A percentile compares a stretch with the other conserved stretches of the same genome.
phyloP scores from a whole-genome alignment of 257 asterid species.

The Rehmannia glutinosa region DNA sequence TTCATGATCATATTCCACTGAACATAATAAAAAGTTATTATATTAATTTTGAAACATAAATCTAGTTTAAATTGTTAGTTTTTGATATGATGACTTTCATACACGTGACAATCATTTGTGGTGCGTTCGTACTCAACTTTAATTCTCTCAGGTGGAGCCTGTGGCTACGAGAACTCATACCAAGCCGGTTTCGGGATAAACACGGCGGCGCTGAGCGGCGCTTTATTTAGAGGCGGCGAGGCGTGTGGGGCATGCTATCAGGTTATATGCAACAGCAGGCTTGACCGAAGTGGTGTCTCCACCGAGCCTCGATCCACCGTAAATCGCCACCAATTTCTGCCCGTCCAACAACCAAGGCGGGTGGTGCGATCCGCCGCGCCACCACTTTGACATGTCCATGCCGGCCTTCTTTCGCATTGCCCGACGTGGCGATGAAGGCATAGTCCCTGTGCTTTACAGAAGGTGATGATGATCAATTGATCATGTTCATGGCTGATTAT shows the following conservation, averaged over 20 bases:
- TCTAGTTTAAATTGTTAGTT: too few species aligned
- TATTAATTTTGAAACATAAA: too few species aligned
- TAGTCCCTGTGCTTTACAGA: constrained; percentile 53
- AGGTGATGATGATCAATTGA: constrained; percentile 44
- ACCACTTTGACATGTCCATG: constrained; percentile 72
- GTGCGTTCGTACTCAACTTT: too few species aligned
- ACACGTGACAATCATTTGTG: too few species aligned
- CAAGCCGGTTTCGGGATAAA: constrained; percentile 55
- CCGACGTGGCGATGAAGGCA: constrained; percentile 51
- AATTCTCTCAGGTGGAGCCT: constrained; percentile 60
- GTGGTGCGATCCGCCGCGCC: constrained; percentile 74
- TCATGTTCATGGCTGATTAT: too few species aligned
- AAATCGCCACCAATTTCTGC: constrained; percentile 72
- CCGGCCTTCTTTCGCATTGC: constrained; percentile 76
- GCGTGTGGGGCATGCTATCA: constrained; percentile 68
- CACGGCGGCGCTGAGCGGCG: constrained; percentile 63
- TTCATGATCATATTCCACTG: too few species aligned
- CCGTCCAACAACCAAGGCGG: constrained; percentile 68
- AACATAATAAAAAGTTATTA: too few species aligned
- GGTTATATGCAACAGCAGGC: constrained; percentile 40
- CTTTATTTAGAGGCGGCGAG: constrained; percentile 50
- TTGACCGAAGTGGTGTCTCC: constrained; percentile 55
- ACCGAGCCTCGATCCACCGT: constrained; percentile 40
- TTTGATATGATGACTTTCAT: too few species aligned
- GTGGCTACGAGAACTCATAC: constrained; percentile 55